Evolutionary conservation across 805 yeast species (phyloP), one percentile per base, ranked within the genome.

Genomic region (Kregervanrija fluxuum): DNA sequence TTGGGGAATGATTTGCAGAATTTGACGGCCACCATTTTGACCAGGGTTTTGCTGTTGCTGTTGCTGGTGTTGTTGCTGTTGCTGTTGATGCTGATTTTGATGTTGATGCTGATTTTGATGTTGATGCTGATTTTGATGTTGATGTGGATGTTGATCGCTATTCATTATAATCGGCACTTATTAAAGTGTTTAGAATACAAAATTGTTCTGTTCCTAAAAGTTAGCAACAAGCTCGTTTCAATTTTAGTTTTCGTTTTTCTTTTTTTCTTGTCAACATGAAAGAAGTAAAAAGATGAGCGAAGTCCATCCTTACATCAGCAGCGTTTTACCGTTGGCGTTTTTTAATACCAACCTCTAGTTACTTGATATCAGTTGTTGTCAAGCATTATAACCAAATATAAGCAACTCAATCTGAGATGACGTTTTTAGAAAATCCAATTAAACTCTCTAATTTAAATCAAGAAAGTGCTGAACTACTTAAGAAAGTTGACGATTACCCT

Each of bases 1-100:
- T 35, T 67, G 67, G 3, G 76, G 79, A 45, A 71, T 75, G 37
- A 72, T 54, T 30, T 55, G 60, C 32, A 56, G 51, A 13, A 54
- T 38, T 9, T 41, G 42, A 8, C 28, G 28, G 28, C 28, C 28
- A 37, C 40, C 9, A 42, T 14, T 30, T 35, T 39, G 15, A 30
- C 33, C 28, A 22, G 28, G 28, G 6, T 22, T 22, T 11, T 48
- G 54, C 39, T 45, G 61, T 33, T 39, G 54, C 38, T 43, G 57
- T 40, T 47, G 56, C 8, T 45, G 53, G 14, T 39, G 51, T 41
- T 45, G 53, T 37, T 33, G 54, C 32, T 41, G 49, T 35, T 16
- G 48, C 46, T 45, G 44, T 41, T 11, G 22, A 33, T 28, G 34
- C 22, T 41, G 52, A 35, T 40, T 43, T 48, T 48, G 49, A 43